Conservation (phyloP, 2,329 filamentous ascomycete genomes). For the Aspergillus ochraceoroseus region DNA sequence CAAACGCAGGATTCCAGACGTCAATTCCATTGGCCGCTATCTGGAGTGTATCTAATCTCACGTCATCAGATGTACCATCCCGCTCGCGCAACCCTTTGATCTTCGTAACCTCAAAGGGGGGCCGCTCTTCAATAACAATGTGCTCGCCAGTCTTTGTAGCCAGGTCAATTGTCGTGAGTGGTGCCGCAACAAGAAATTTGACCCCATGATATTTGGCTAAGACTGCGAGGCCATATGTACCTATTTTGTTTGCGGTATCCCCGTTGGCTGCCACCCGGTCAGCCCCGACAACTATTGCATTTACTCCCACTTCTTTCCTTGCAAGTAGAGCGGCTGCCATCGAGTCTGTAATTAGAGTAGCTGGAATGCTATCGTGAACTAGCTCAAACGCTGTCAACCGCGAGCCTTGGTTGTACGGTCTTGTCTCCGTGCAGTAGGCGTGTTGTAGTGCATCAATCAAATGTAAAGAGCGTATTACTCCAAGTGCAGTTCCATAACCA, state of each 20-base stretch:
- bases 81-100: constrained; percentile 71
- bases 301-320: constrained; percentile 59
- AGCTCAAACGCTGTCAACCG: constrained; percentile 93
- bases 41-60: constrained; percentile 60
- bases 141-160: constrained; percentile 68
- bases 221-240: constrained; percentile 90
- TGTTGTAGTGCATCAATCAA: constrained; percentile 63
- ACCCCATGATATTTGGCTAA: constrained; percentile 80
- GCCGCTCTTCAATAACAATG: constrained; percentile 88
- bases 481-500: constrained; percentile 93
- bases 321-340: constrained; percentile 86
- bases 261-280: constrained; percentile 94
- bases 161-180: constrained; percentile 88
- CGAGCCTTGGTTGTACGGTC: constrained; percentile 96
- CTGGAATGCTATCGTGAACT: constrained; percentile 86
- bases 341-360: constrained; percentile 89
- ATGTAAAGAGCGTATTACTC: constrained; percentile 82
- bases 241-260: constrained; percentile 98
- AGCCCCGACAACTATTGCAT: constrained; percentile 86
- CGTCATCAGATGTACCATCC: constrained; percentile 49
- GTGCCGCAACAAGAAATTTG: constrained; percentile 92
- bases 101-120: constrained; percentile 73
- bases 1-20: constrained; percentile 97
- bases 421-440: constrained; percentile 93
- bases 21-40: constrained; percentile 71